Evolutionary conservation across 148 eudicot species (phyloP), one percentile per base, ranked within the genome.

Genomic region (Simmondsia chinensis): DNA sequence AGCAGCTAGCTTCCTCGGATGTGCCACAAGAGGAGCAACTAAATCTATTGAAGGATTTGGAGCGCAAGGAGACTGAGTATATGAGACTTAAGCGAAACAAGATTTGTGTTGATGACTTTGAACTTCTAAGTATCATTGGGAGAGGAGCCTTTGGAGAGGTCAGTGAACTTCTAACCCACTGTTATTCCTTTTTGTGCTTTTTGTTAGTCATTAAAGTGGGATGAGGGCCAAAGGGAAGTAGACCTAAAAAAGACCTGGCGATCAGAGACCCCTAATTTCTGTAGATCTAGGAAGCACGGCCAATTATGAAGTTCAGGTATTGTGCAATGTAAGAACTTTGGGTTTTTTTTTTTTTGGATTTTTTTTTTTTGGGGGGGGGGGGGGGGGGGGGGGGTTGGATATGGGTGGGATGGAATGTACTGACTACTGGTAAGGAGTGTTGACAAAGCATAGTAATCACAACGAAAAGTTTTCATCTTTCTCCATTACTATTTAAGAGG

Each of bases 131-230:
- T 40, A 70, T 76, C 15, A 80, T 76, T 47, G 89, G 83, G 2
- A 61, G 77, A 62, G 89, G 89, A 28, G 83, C 89, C 43, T 80
- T 76, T 70, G 89, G 83, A 24, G 83, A 76, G 89, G 89, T 80
- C 48, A 18, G 48, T 46, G 10, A 22, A 14, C 9, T 13, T 20
- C n/a, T 21, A 10, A 2, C 15, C 9, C 10, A 20, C 7, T 12
- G 19, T 11, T 8, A n/a, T n/a, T n/a, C n/a, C n/a, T n/a, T n/a
- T n/a, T n/a, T n/a, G n/a, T n/a, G n/a, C n/a, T n/a, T n/a, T n/a
- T n/a, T n/a, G n/a, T n/a, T n/a, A n/a, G n/a, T n/a, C n/a, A n/a
- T n/a, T n/a, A n/a, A n/a, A n/a, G n/a, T n/a, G n/a, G n/a, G n/a
- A n/a, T n/a, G n/a, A n/a, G n/a, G n/a, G n/a, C n/a, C n/a, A n/a